Evolutionary conservation across 2,329 filamentous ascomycete species (phyloP).

Genomic region (Alternaria novae-zelandiae): DNA sequence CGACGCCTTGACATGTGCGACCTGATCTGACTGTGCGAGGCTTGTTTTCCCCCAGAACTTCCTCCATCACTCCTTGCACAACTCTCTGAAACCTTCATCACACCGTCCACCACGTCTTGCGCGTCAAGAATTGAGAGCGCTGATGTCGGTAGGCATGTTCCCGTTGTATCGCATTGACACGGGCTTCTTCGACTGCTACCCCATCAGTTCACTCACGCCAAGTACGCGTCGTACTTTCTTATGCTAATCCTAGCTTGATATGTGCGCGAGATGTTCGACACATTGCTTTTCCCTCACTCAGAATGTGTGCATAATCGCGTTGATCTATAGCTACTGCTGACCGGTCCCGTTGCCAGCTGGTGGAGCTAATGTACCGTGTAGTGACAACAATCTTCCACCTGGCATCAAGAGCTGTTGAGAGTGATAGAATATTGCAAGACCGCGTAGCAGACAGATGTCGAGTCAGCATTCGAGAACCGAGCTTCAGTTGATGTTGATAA

Average conservation of each 20-base stretch:
- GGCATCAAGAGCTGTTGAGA: too few relatives aligned
- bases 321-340: neutral
- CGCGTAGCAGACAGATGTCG: too few relatives aligned
- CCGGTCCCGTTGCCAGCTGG: neutral
- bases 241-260: neutral
- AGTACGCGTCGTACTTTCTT: neutral
- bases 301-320: neutral
- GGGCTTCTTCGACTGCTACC: neutral
- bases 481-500: too few relatives aligned
- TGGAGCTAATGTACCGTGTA: neutral
- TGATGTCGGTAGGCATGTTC: neutral
- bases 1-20: slow-evolving; percentile 23
- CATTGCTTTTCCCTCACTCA: neutral
- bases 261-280: neutral
- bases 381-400: too few relatives aligned
- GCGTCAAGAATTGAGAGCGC: neutral
- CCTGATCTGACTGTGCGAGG: slow-evolving; percentile 21
- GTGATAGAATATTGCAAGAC: too few relatives aligned
- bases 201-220: neutral
- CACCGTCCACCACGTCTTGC: neutral
- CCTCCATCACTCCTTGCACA: slow-evolving; percentile 16
- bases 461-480: too few relatives aligned
- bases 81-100: slow-evolving; percentile 25
- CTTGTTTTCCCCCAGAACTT: slow-evolving; percentile 7
- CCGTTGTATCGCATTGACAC: neutral